phyloP scores from a whole-genome alignment of 345 rosid species.

The Brassica incana region DNA sequence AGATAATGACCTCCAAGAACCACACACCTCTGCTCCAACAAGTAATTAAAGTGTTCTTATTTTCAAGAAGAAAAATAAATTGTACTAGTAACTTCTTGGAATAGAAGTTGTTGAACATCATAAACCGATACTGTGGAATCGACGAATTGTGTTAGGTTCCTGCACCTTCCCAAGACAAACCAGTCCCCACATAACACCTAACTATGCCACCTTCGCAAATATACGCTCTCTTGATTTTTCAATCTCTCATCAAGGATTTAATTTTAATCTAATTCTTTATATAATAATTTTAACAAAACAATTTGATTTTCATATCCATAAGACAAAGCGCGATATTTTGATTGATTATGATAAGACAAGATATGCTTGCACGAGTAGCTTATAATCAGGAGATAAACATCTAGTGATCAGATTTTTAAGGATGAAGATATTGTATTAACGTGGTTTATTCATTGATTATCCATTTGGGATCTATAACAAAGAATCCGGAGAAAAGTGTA shows the following conservation, averaged over 20 bases:
- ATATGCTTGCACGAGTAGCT: not conserved
- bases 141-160: constrained; percentile 23
- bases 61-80: not conserved
- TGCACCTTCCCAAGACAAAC: constrained; percentile 31
- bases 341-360: not conserved
- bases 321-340: not conserved
- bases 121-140: constrained; percentile 18
- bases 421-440: not conserved
- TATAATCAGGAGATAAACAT: not conserved
- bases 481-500: not conserved
- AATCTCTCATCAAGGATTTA: constrained; percentile 1
- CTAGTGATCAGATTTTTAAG: too few relatives aligned
- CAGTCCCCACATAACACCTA: constrained; percentile 35
- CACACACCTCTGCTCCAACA: too few relatives aligned
- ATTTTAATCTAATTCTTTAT: not conserved
- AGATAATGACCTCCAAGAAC: too few relatives aligned
- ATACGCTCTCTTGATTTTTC: constrained; percentile 15
- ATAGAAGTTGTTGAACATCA: constrained; percentile 18
- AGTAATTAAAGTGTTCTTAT: not conserved
- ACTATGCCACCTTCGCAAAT: constrained; percentile 28
- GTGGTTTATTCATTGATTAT: not conserved
- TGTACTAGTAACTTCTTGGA: not conserved
- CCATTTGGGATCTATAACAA: not conserved
- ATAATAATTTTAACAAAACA: not conserved
- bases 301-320: not conserved